These are phyloP conservation scores for Pleurotus cornucopiae DNA, from an alignment of 768 basidiomycete species.

Conservation along the genomic window DNA sequence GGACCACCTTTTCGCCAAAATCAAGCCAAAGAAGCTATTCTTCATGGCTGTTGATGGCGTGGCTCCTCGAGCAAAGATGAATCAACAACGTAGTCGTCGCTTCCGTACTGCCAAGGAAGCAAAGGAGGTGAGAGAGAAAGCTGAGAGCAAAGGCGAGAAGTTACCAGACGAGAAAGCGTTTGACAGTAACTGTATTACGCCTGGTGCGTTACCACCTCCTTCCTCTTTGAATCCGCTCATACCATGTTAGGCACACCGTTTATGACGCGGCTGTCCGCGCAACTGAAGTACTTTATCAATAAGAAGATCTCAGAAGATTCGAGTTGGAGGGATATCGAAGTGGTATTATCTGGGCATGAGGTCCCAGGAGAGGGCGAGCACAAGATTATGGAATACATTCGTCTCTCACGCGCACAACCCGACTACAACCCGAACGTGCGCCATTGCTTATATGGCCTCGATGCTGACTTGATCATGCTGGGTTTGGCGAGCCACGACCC, in stretches of 20 bases:
- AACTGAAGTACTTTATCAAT: conserved; percentile 93
- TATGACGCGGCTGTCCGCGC: conserved; percentile 89
- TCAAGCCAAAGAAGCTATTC: conserved; percentile 96
- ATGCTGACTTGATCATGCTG: conserved; percentile 98
- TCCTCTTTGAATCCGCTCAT: not conserved
- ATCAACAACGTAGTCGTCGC: conserved; percentile 91
- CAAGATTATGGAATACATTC: conserved; percentile 99
- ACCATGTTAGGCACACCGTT: conserved; percentile 75
- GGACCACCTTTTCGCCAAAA: conserved; percentile 93
- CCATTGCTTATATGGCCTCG: conserved; percentile 97
- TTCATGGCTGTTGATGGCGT: conserved; percentile 99
- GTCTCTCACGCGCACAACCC: conserved; percentile 88
- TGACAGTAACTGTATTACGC: conserved; percentile 98
- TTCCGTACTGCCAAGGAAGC: conserved; percentile 95
- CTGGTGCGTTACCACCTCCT: conserved; percentile 52
- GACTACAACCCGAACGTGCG: conserved; percentile 96
- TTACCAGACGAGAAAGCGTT: conserved; percentile 93
- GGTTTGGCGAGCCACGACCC: conserved; percentile 96
- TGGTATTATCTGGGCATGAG: conserved; percentile 95
- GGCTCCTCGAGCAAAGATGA: conserved; percentile 98
- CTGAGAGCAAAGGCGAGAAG: conserved; percentile 83
- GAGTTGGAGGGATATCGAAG: conserved; percentile 88
- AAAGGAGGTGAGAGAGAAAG: conserved; percentile 82
- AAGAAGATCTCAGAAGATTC: conserved; percentile 98
- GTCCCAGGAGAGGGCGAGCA: conserved; percentile 99